Conservation (phyloP, 257 asterid species). For the Cruciata laevipes region DNA sequence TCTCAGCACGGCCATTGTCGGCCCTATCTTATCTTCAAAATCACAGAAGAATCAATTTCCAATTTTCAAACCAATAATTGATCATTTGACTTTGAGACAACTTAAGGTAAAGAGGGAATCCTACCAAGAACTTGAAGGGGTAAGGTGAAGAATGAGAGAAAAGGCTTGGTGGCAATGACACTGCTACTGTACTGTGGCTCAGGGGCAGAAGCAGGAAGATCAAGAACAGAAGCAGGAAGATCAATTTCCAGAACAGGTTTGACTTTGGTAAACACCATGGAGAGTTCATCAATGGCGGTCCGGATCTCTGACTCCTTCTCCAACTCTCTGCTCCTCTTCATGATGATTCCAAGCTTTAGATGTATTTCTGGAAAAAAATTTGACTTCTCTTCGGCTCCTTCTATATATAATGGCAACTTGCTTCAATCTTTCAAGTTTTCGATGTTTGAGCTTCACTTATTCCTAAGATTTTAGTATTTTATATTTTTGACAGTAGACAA, state of each 20-base stretch:
- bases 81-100: not conserved
- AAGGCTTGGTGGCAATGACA: constrained; percentile 55
- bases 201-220: constrained; percentile 9
- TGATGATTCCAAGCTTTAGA: not conserved
- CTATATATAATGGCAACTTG: not conserved
- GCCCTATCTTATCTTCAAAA: constrained; percentile 92
- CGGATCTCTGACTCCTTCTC: constrained; percentile 57
- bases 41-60: not conserved
- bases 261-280: constrained; percentile 28
- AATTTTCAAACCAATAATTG: not conserved
- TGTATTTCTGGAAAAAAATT: not conserved
- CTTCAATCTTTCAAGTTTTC: constrained; percentile 5
- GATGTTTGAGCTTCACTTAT: constrained; percentile 10
- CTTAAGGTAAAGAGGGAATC: not conserved
- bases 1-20: constrained; percentile 87
- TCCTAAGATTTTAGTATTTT: not conserved
- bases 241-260: too few species aligned
- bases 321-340: constrained; percentile 69
- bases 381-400: not conserved
- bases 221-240: constrained; percentile 6
- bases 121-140: constrained; percentile 78
- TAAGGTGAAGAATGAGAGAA: constrained; percentile 63
- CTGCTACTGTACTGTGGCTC: not conserved
- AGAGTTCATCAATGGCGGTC: constrained; percentile 64
- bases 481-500: not conserved